These are phyloP conservation scores for Venturia pyrina DNA, from an alignment of 2,329 filamentous ascomycete genomes.

Conservation along the genomic window DNA sequence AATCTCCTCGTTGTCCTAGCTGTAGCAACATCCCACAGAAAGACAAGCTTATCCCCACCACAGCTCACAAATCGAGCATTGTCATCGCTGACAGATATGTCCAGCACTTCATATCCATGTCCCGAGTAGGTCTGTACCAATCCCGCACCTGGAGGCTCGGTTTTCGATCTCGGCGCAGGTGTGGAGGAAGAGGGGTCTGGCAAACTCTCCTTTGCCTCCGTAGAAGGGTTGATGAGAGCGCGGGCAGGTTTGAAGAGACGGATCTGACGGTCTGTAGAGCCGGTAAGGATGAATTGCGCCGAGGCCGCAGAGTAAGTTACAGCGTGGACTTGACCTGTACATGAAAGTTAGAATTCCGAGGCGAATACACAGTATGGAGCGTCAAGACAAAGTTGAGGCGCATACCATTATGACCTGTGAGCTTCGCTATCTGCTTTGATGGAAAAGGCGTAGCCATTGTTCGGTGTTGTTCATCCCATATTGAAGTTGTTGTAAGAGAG, in stretches of 20 bases:
- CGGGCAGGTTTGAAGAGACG: constrained; percentile 73
- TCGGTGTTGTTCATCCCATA: neutral
- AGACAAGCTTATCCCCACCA: constrained; percentile 83
- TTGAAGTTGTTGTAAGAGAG: neutral
- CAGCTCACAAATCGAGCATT: constrained; percentile 81
- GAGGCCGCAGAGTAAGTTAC: constrained; percentile 39
- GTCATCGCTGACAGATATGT: constrained; percentile 59
- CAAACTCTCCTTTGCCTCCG: constrained; percentile 18
- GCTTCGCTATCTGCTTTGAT: constrained; percentile 1
- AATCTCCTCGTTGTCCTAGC: constrained; percentile 71
- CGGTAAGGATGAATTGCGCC: constrained; percentile 60
- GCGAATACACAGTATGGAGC: neutral
- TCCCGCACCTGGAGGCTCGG: constrained; percentile 14
- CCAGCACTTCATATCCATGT: constrained; percentile 87
- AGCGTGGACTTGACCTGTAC: constrained; percentile 36
- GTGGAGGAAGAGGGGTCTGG: constrained; percentile 17
- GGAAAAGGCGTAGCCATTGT: constrained; percentile 8
- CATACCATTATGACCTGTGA: constrained; percentile 13
- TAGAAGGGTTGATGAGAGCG: constrained; percentile 21
- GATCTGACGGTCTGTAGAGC: constrained; percentile 74
- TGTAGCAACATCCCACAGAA: constrained; percentile 86
- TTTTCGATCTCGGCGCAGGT: neutral
- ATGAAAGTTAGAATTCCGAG: neutral
- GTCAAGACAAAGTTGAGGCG: neutral
- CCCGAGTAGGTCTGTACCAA: constrained; percentile 83